Evolutionary conservation across 2,329 filamentous ascomycete species (phyloP), one percentile per base, ranked within the genome.

Genomic region (Aspergillus fijiensis): DNA sequence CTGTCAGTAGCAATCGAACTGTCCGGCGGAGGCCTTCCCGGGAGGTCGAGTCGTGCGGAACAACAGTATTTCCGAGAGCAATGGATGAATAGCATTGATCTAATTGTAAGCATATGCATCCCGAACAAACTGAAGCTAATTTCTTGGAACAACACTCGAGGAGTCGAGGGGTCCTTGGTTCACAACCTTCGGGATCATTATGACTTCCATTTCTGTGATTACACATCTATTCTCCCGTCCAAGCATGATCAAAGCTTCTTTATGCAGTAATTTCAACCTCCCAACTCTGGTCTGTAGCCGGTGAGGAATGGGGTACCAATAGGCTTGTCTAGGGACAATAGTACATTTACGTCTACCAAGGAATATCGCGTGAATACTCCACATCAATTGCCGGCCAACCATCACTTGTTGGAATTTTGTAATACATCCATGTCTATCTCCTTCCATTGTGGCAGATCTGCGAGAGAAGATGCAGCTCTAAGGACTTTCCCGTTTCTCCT

Each of bases 1-100:
- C 29, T 27, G 39, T 5, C 5, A 10, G 45, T 19, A 45, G 39
- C 39, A 45, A 45, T 12, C 16, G 33, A 35, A 35, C 27, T 29
- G 27, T 45, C 16, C 16, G 35, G 12, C 25, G 42, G 25, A 53
- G 23, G 35, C 51, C 51, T 53, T 47, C 10, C 25, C 23, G 45
- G 39, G 48, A 49, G 19, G 54, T 39, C 45, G 45, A 47, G 51
- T 42, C 51, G 48, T 16, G 39, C 56, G 59, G 59, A 61, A 59
- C 47, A 61, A 61, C 35, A 3, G 27, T 58, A 55, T 51, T 35
- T 59, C 59, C 55, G 50, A 23, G 33, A 4, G 3, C 14, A 35
- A 12, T 6, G 33, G 10, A 12, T 35, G 33, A 16, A 35, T 16
- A 35, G 33, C 9, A n/a, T 5, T 31, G 35, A 45, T 19, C n/a